These are phyloP conservation scores for Ophiocytium majus DNA, from an alignment of 352 stramenopile genomes.

Conservation along the genomic window DNA sequence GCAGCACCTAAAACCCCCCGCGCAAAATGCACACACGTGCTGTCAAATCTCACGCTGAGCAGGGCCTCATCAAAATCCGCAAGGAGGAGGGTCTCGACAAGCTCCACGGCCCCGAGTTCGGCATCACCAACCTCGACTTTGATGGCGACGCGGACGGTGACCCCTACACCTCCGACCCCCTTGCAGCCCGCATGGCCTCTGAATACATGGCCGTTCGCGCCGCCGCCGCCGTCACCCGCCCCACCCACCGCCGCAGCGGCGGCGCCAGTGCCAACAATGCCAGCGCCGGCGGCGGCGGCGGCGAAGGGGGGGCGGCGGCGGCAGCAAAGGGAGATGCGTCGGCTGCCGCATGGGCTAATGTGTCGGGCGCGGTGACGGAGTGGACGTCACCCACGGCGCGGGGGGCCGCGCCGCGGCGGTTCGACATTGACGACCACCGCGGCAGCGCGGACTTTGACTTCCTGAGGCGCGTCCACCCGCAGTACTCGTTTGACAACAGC, in stretches of 20 bases:
- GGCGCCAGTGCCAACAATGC: not conserved
- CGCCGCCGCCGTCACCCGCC: too few species aligned
- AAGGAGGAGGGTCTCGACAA: not conserved
- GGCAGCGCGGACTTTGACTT: not conserved
- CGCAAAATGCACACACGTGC: not conserved
- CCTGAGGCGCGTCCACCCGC: not conserved
- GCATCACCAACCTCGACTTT: not conserved
- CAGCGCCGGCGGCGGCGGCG: not conserved
- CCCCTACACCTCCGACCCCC: too few species aligned
- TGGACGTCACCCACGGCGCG: not conserved
- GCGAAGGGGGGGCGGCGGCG: too few species aligned
- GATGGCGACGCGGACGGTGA: not conserved
- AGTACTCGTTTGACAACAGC: not conserved
- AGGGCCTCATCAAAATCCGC: not conserved
- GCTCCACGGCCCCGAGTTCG: not conserved
- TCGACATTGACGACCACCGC: not conserved
- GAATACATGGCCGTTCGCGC: not conserved
- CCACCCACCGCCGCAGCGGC: not conserved
- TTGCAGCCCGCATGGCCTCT: not conserved
- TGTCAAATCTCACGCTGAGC: not conserved
- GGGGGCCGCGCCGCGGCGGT: not conserved
- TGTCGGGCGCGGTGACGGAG: not conserved
- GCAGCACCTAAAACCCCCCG: not conserved
- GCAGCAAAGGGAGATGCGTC: not conserved
- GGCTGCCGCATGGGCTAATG: not conserved